These are phyloP conservation scores for Ochromonas danica DNA, from an alignment of 108 stramenopile genomes.

Conservation along the genomic window DNA sequence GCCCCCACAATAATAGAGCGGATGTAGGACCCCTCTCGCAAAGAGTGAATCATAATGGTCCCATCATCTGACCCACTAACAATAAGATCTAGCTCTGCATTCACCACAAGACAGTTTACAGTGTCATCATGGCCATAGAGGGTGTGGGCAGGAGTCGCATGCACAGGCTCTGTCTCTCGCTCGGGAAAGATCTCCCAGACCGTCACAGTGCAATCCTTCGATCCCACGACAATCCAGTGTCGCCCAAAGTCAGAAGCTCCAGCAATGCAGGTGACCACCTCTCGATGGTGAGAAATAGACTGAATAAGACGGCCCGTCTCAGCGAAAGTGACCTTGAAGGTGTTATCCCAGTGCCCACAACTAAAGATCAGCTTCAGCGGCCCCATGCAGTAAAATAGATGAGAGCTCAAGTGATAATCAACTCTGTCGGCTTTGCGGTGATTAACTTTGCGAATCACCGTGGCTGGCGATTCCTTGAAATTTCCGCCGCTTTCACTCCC, in stretches of 20 bases:
- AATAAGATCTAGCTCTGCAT: conserved; percentile 3
- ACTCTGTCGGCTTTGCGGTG: no score
- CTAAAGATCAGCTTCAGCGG: conserved; percentile 4
- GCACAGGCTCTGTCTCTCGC: background rate
- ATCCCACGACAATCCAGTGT: conserved; percentile 6
- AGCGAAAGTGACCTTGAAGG: conserved; percentile 12
- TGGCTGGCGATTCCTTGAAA: no score
- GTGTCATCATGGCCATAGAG: conserved; percentile 31
- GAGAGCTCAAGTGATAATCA: background rate
- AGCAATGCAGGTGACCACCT: conserved; percentile 31
- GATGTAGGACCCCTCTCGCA: conserved; percentile 24
- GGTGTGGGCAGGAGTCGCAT: background rate
- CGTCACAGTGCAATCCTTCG: conserved; percentile 27
- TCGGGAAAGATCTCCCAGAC: conserved; percentile 7
- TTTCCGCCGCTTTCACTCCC: no score
- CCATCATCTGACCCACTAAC: conserved; percentile 32
- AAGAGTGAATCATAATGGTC: conserved; percentile 23
- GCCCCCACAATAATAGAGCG: conserved; percentile 11
- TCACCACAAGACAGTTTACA: conserved; percentile 17
- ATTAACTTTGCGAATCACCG: no score
- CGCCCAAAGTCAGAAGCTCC: background rate
- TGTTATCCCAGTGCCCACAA: conserved; percentile 33
- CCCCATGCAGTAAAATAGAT: background rate
- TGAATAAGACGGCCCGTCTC: conserved; percentile 11
- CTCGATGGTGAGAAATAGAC: conserved; percentile 26